phyloP scores from a whole-genome alignment of 768 basidiomycete species.

The Lentinula detonsa region DNA sequence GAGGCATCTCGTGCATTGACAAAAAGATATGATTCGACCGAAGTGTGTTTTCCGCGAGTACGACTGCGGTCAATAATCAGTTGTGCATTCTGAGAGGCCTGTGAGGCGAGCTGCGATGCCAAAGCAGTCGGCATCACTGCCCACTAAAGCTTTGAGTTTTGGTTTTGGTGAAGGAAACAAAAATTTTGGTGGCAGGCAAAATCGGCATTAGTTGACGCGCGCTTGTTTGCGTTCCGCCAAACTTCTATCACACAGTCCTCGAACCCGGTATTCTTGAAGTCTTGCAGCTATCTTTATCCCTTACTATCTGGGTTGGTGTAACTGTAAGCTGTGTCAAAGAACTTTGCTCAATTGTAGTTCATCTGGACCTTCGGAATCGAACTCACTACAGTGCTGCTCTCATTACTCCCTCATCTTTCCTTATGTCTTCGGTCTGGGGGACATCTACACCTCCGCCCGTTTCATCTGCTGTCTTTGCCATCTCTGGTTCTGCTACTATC shows the following conservation, averaged over 20 bases:
- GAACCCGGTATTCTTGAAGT: no score
- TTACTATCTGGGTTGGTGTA: no score
- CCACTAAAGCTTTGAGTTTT: not conserved
- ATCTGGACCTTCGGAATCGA: no score
- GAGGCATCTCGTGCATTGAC: constrained; percentile 68
- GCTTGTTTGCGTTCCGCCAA: not conserved
- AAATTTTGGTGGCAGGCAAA: not conserved
- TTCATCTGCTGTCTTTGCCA: constrained; percentile 22
- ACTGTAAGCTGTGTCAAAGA: no score
- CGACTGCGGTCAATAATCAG: constrained; percentile 25
- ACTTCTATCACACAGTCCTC: not conserved
- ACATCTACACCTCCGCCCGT: constrained; percentile 19
- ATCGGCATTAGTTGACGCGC: not conserved
- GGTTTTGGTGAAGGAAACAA: not conserved
- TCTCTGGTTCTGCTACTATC: constrained; percentile 25
- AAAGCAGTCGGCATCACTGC: constrained; percentile 43
- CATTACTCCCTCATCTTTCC: no score
- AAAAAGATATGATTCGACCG: constrained; percentile 82
- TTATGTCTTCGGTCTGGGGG: not conserved
- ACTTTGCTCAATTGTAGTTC: no score
- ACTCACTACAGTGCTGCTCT: no score
- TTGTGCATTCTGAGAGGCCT: constrained; percentile 50
- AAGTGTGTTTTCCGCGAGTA: constrained; percentile 32
- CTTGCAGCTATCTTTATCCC: no score
- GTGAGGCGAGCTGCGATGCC: constrained; percentile 50